Base-by-base conservation (phyloP, 2,329 filamentous ascomycete genomes). In the Chaetomiaceae sp. region DNA sequence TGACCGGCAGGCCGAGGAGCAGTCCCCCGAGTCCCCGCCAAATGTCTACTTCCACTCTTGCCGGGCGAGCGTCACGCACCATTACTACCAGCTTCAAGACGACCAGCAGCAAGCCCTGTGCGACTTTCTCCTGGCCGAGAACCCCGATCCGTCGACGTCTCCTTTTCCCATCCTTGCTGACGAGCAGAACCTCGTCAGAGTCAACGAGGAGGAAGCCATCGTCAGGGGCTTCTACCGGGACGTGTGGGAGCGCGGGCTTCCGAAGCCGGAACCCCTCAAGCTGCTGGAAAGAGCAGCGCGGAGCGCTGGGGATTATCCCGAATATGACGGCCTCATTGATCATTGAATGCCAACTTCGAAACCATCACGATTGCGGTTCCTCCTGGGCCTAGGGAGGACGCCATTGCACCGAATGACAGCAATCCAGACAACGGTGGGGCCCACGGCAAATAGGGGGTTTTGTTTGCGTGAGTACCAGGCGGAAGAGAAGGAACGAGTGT, bases 11-110 rank as follows among this genome's bases (percentile, higher is more conserved):
- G n/a, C 53, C n/a, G 48, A 51, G n/a, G 20, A 51, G 23, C 33
- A 15, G 1, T n/a, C 31, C 2, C 22, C 44, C 23, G n/a, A 37
- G 22, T 40, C 15, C 8, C 44, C 44, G 12, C 53, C 53, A 3
- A 55, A 55, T n/a, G 31, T 48, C 19, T 52, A 52, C 20, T 47
- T 55, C 25, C 33, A 37, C 36, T 37, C 38, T 6, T 44, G 39
- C 44, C 44, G 48, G 8, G 23, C 3, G 6, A n/a, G 17, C 3
- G 31, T 31, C 2, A 51, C 53, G 1, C 1, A 34, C 3, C 31
- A 44, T 4, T 47, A 48, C 14, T 44, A 37, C 17, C 53, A 55
- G 37, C 53, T 55, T 29, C 38, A 7, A 4, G 48, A 52, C n/a
- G 31, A 52, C 5, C 48, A 55, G 22, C 53, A 55, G 25, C 38